Base-by-base conservation (phyloP, 2,329 filamentous ascomycete species). In the Rosellinia necatrix region DNA sequence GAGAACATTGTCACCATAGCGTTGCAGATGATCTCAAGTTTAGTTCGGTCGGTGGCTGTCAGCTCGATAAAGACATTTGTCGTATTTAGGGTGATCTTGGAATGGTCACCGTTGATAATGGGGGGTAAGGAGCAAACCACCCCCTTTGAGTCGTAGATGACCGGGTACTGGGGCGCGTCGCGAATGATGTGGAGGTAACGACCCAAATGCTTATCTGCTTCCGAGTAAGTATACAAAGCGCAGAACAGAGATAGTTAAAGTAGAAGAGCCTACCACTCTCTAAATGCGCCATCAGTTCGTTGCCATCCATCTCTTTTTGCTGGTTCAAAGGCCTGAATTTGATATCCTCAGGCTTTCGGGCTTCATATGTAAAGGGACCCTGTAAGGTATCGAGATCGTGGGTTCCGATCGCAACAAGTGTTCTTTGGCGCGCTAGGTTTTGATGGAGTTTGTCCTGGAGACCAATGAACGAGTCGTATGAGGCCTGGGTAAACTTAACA, bases 1-100 rank as follows among this genome's bases (percentile, higher is more conserved):
- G 90, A 96, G 81, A 99, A 99, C 93, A 99, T 99, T 68, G 93
- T 86, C 37, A 96, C 90, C 73, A 99, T 88, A 71, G 97, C 96
- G 73, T 96, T 92, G 76, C 89, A 91, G 59, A 97, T 93, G 63
- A 99, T 91, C 66, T 97, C 92, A 40, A 97, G 83, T 79, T 99
- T 99, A 24, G 96, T 99, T 71, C 89, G 87, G 72, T 99, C 94
- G 35, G 92, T 93, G 35, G 92, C 96, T 6, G 94, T 99, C 68
- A 96, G 92, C 75, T 99, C 94, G 72, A 99, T 96, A 75, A 99
- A 90, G 69, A 99, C 85, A 69, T 99, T 97, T 70, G 84, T 93
- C 56, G 92, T 97, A 71, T 96, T 78, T 40, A 96, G 78, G 6
- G 87, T 91, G 72, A 99, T 99, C 77, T 99, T 99, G 68, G 92